These are phyloP conservation scores for Colletotrichum sp. DNA, from an alignment of 2,329 filamentous ascomycete genomes.

Conservation along the genomic window DNA sequence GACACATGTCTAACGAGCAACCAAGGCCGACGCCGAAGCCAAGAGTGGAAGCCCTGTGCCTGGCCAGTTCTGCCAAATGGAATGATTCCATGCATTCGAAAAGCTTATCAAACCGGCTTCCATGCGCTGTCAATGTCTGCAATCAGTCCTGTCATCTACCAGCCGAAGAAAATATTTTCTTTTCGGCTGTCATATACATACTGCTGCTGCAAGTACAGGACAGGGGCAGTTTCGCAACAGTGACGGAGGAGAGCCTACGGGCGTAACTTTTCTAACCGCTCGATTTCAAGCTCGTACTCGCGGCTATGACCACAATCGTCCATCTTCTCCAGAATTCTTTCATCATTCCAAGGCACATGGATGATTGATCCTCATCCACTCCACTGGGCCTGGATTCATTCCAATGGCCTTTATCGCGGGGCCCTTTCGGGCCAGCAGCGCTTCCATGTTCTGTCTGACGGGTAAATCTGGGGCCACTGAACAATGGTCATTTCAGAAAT, in stretches of 20 bases:
- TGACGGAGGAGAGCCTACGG: background rate
- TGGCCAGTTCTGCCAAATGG: background rate
- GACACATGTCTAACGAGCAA: background rate
- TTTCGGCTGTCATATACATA: background rate
- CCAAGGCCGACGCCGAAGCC: background rate
- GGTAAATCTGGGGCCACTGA: constrained; percentile 5
- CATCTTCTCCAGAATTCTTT: background rate
- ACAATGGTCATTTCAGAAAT: background rate
- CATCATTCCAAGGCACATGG: background rate
- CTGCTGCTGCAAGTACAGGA: background rate
- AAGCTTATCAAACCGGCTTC: background rate
- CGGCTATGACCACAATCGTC: constrained; percentile 1
- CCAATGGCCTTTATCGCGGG: background rate
- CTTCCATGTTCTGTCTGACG: background rate
- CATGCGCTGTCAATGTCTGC: background rate
- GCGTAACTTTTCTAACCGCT: background rate
- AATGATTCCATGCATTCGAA: background rate
- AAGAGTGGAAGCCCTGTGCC: background rate
- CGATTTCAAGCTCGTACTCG: constrained; percentile 11
- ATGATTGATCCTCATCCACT: background rate
- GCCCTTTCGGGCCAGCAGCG: background rate
- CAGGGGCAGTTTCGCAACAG: background rate
- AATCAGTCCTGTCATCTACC: background rate
- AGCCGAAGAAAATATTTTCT: background rate
- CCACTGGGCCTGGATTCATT: background rate